phyloP scores from a whole-genome alignment of 768 basidiomycete species.

The Rhodosporidiobolus sp. region DNA sequence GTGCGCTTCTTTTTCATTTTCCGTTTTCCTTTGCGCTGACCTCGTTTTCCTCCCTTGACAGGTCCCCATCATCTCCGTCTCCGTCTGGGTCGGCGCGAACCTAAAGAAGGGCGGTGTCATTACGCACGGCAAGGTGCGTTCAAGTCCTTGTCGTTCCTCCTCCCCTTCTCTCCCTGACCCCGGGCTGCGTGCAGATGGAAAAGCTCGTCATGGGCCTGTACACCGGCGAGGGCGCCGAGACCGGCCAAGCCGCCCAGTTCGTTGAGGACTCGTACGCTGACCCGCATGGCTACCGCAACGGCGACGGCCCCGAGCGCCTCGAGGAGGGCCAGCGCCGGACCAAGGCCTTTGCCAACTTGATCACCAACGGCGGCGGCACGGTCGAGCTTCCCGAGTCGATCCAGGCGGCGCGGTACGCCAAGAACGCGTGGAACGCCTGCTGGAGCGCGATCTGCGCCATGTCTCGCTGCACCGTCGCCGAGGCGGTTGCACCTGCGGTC shows the following conservation, averaged over 20 bases:
- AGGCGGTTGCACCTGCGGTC: constrained; percentile 17
- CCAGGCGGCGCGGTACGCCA: constrained; percentile 28
- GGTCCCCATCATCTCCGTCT: constrained; percentile 25
- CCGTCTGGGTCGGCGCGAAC: constrained; percentile 40
- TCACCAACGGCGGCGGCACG: constrained; percentile 28
- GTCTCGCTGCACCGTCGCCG: constrained; percentile 24
- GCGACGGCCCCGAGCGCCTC: constrained; percentile 14
- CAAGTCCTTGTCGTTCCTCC: no score
- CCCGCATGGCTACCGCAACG: constrained; percentile 31
- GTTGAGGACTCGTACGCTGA: constrained; percentile 17
- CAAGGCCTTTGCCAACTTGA: constrained; percentile 23
- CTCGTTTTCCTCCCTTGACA: no score
- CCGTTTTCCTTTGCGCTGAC: no score
- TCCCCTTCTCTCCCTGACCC: no score
- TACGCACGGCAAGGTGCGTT: constrained; percentile 30
- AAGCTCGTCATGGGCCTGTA: constrained; percentile 38
- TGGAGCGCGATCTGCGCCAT: constrained; percentile 26
- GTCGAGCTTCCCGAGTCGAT: constrained; percentile 21
- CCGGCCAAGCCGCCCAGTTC: background rate
- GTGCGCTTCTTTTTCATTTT: no score
- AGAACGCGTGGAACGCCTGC: constrained; percentile 18
- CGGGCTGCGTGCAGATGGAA: no score
- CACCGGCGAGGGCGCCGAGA: constrained; percentile 29
- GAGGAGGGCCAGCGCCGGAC: constrained; percentile 21
- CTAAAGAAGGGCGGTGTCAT: constrained; percentile 18